Percentiles rank a stretch among this genome's conserved stretches.
Conservation (phyloP, 345 rosid species). For the Durio zibethinus region DNA sequence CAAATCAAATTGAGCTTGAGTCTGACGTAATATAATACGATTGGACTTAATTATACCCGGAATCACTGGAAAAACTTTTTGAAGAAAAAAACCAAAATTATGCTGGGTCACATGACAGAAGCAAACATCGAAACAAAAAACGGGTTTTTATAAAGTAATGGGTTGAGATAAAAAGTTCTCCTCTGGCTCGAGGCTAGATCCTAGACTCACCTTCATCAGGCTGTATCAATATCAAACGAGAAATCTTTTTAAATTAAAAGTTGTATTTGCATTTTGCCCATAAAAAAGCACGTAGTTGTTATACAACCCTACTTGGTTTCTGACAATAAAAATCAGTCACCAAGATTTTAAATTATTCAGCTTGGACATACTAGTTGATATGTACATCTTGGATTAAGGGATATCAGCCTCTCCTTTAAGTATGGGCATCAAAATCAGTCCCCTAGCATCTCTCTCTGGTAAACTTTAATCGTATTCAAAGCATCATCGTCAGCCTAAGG, state of each 20-base stretch:
- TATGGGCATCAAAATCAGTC: constrained; percentile 6
- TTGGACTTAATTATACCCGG: too few species aligned
- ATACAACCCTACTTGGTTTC: constrained; percentile 2
- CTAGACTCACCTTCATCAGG: neutral
- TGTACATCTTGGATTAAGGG: constrained; percentile 24
- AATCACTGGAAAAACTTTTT: too few species aligned
- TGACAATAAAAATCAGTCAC: neutral
- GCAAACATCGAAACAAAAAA: too few species aligned
- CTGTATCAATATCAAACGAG: neutral
- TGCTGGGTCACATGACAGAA: too few species aligned
- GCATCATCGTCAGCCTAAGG: neutral
- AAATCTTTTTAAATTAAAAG: neutral
- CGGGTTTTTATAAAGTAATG: too few species aligned
- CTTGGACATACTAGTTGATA: constrained; percentile 22
- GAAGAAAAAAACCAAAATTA: too few species aligned
- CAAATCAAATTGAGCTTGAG: too few species aligned
- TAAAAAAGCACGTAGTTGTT: neutral
- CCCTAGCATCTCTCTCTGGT: neutral
- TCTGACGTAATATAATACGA: too few species aligned
- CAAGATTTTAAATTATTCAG: neutral
- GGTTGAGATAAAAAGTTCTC: too few species aligned
- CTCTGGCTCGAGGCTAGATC: neutral
- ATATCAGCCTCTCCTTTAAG: constrained; percentile 5
- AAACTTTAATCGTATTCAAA: neutral
- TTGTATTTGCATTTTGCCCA: neutral